Evolutionary conservation across 371 early-diverging fungal species (phyloP), one percentile per base, ranked within the genome.

Genomic region (Blastocladiella emersonii): DNA sequence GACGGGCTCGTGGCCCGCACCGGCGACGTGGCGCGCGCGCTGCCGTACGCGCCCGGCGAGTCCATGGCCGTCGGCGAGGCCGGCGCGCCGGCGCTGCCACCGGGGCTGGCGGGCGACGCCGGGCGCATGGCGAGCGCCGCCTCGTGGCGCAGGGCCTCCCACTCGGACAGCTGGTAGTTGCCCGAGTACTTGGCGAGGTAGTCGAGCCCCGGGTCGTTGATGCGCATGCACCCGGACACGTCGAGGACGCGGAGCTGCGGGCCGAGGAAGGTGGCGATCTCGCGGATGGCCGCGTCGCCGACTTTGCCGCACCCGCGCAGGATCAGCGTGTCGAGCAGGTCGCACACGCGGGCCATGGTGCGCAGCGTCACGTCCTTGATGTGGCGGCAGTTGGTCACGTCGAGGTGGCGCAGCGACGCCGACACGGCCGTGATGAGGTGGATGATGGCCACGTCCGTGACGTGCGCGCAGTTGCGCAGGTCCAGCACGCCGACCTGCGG

Each of bases 301-400:
- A 59, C 59, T 21, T 59, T 51, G 17, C 59, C 44, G 25, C 59
- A 59, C 21, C 59, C 59, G 25, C 59, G 37, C 34, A 59, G 15
- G 21, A 37, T 27, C 12, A 59, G 37, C 13, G 34, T 27, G 37
- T 37, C 44, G 27, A 59, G 37, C 12, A 3, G 17, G 32, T 59
- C 44, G 21, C 41, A 59, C 1, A 59, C 37, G 32, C 37, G 41
- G 0, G 43, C 59, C 0, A 59, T 8, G 15, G 59, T 41, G 41
- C 59, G 59, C 27, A 59, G 37, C 27, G 59, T 59, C 44, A 59
- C 25, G 32, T 59, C 44, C 59, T 43, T 43, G 43, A 59, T 25
- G 37, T 41, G 43, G 17, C 59, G n/a, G 37, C 59, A 59, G 6
- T 37, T 43, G 30, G 59, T 35, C 59, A 59, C 37, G 32, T 59